Percentiles rank a stretch among this genome's conserved stretches.
These are phyloP conservation scores for Aspergillus melleus DNA, from an alignment of 2,329 filamentous ascomycete genomes.

Conservation along the genomic window DNA sequence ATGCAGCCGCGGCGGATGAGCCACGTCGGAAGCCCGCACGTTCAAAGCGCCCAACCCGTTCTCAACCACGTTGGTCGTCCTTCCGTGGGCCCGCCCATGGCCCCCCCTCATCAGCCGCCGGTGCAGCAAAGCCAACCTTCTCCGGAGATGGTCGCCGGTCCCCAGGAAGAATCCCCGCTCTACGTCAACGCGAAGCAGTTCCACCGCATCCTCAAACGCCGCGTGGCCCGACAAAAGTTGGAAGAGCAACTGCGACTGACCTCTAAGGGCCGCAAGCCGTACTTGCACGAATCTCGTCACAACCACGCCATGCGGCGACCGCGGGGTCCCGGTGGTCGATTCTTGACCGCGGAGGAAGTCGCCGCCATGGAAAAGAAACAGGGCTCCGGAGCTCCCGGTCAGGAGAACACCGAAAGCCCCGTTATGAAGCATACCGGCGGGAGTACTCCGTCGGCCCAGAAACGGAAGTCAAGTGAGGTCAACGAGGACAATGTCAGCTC, in stretches of 20 bases:
- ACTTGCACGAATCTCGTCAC: constrained; percentile 94
- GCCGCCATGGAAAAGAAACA: constrained; percentile 77
- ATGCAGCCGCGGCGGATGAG: constrained; percentile 70
- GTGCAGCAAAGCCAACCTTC: constrained; percentile 71
- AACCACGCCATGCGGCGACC: constrained; percentile 98
- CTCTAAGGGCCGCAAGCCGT: constrained; percentile 93
- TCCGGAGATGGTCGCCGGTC: constrained; percentile 72
- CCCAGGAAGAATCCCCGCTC: constrained; percentile 84
- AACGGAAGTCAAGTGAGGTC: constrained; percentile 53
- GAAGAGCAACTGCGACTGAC: constrained; percentile 91
- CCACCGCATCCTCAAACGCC: constrained; percentile 90
- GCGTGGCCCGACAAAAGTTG: constrained; percentile 87
- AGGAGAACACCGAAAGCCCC: constrained; percentile 32
- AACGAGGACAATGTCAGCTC: constrained; percentile 44
- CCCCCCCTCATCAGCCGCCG: constrained; percentile 55
- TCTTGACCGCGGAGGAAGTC: constrained; percentile 94
- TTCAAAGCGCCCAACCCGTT: constrained; percentile 71
- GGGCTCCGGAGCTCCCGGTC: constrained; percentile 35
- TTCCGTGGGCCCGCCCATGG: constrained; percentile 52
- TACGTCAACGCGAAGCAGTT: constrained; percentile 99
- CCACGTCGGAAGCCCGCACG: constrained; percentile 71
- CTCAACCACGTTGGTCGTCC: constrained; percentile 67
- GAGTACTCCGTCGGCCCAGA: constrained; percentile 42
- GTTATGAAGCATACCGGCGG: constrained; percentile 32
- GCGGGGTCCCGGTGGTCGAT: constrained; percentile 88